Base-by-base conservation (phyloP, 192 early-diverging fungal genomes). In the Chytriomyces sp. region DNA sequence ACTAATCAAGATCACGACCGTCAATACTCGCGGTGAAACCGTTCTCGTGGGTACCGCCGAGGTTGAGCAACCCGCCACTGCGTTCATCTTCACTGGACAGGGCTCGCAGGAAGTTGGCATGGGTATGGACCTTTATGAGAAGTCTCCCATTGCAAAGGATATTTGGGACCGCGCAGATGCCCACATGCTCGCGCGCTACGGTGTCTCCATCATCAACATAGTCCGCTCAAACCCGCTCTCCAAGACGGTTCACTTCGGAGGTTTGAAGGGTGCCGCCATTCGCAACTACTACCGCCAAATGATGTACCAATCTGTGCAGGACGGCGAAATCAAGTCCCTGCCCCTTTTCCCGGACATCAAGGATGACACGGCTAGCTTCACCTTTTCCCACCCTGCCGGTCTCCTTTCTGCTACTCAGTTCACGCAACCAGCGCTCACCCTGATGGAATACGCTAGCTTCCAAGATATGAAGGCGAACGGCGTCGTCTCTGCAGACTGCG, bases 61-160 rank as follows among this genome's bases (percentile, higher is more conserved):
- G 82, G 93, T 98, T 49, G 92, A 95, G 71, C 96, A 98, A 82
- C 90, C 93, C 32, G 84, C 87, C 61, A 94, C 94, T 31, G 89
- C 90, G 60, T 98, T 93, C 75, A 93, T 95, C 12, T 98, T 98
- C 76, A 98, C 95, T 59, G 95, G 95, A 44, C 95, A 98, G 77
- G 95, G 95, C 80, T 94, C 95, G 66, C 95, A 98, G 80, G 93
- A 95, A 80, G 84, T 88, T 39, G 93, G 94, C 59, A 98, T 98
- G 95, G 94, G 93, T 60, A 98, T 95, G 93, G 92, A 91, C 44
- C 88, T 98, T 22, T 98, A 95, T 73, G 85, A 78, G 28, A 86
- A 87, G 40, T 95, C 93, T 1, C 80, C 89, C 55, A 81, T 92
- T 74, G 94, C 95, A 33, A 91, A 90, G 74, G 86, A 88, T 30